Conservation (phyloP, 208 protist species). For the Trypanosoma congolense region DNA sequence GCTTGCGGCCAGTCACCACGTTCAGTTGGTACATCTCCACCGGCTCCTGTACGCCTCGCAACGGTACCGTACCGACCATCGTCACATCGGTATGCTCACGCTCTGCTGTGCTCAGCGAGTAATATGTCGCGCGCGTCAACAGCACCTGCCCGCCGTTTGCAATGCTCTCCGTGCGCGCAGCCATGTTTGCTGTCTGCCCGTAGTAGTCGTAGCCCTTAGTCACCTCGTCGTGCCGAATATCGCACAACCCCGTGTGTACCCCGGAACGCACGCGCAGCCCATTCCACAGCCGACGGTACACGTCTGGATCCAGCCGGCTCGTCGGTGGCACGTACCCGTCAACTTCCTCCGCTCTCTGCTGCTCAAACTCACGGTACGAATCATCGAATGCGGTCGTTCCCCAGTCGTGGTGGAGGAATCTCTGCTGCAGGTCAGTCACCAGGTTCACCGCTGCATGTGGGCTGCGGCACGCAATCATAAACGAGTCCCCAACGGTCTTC, state of each 20-base stretch:
- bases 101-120: conserved; percentile 38
- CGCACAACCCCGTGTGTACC: conserved; percentile 47
- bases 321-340: conserved; percentile 18
- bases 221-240: conserved; percentile 48
- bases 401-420: conserved; percentile 39
- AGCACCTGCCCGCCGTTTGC: conserved; percentile 2
- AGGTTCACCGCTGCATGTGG: neutral
- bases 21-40: conserved; percentile 56
- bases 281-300: conserved; percentile 32
- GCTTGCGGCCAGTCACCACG: conserved; percentile 26
- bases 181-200: conserved; percentile 2
- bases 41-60: conserved; percentile 36
- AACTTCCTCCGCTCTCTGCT: conserved; percentile 12
- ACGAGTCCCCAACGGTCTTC: conserved; percentile 79
- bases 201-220: conserved; percentile 20
- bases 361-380: conserved; percentile 38
- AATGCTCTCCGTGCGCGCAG: conserved; percentile 1
- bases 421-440: neutral
- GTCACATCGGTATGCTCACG: conserved; percentile 13
- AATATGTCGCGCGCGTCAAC: conserved; percentile 2
- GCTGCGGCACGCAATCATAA: conserved; percentile 16
- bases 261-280: conserved; percentile 49
- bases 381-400: conserved; percentile 28
- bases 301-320: conserved; percentile 22
- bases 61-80: conserved; percentile 21